These are phyloP conservation scores for Pterocarpus santalinus DNA, from an alignment of 306 rosid species.

Conservation along the genomic window DNA sequence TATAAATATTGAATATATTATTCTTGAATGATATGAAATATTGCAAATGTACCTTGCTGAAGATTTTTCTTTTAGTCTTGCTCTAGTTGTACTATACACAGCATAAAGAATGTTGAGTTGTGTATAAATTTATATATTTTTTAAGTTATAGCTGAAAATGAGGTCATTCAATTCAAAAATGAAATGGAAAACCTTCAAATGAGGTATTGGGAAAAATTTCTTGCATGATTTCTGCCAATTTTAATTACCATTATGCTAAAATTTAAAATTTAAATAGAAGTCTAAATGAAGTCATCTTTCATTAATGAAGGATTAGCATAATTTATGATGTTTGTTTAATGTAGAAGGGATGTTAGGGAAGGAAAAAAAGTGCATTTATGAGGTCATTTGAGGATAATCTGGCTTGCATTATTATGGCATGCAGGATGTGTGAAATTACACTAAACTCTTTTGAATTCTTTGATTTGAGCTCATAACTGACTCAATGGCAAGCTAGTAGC, in stretches of 20 bases:
- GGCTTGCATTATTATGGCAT: neutral
- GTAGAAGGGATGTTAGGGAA: slow-evolving; percentile 9
- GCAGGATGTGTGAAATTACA: neutral
- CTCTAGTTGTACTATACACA: neutral
- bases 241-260: neutral
- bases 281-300: neutral
- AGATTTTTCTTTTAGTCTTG: neutral
- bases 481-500: neutral
- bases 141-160: neutral
- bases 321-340: neutral
- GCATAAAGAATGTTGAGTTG: slow-evolving; percentile 1
- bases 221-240: neutral
- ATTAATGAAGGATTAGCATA: neutral
- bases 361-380: neutral
- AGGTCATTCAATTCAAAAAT: neutral
- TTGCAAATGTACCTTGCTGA: slow-evolving; percentile 5
- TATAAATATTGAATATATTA: neutral
- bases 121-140: neutral
- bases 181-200: neutral
- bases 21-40: neutral
- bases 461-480: neutral
- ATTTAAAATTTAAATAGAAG: neutral
- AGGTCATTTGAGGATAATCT: slow-evolving; percentile 12
- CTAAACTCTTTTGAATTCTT: neutral
- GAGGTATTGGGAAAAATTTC: neutral